These are phyloP conservation scores for Aspergillus piperis DNA, from an alignment of 2,329 filamentous ascomycete species.

Conservation along the genomic window DNA sequence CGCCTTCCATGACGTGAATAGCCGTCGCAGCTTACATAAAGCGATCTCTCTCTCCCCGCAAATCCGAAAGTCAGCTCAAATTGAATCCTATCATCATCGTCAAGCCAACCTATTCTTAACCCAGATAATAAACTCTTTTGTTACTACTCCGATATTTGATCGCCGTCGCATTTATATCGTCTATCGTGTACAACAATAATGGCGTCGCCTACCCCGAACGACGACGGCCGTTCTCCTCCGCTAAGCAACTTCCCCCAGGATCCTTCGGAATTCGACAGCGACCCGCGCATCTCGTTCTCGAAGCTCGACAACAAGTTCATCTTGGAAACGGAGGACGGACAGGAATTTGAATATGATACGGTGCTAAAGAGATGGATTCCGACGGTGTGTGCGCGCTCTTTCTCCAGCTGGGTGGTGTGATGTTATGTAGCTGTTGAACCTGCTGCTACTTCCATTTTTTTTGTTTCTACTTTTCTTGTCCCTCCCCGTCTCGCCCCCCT, in stretches of 20 bases:
- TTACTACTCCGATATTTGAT: background rate
- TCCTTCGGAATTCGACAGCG: slow-evolving; percentile 69
- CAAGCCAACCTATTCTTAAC: background rate
- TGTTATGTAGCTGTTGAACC: slow-evolving; percentile 18
- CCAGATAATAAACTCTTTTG: background rate
- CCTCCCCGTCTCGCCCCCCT: slow-evolving; percentile 1
- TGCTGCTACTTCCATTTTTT: background rate
- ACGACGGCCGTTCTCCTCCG: slow-evolving; percentile 16
- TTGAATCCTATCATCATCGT: background rate
- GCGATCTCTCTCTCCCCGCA: background rate
- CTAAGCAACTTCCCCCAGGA: slow-evolving; percentile 53
- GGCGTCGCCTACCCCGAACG: slow-evolving; percentile 26
- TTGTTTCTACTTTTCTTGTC: background rate
- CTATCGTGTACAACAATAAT: slow-evolving; percentile 15
- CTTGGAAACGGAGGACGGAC: slow-evolving; percentile 79
- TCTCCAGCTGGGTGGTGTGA: slow-evolving; percentile 19
- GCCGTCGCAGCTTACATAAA: slow-evolving; percentile 8
- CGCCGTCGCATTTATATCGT: background rate
- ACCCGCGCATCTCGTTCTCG: slow-evolving; percentile 86
- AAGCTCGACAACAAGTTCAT: slow-evolving; percentile 78
- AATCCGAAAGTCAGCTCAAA: background rate
- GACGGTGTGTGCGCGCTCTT: slow-evolving; percentile 49
- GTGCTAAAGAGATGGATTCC: slow-evolving; percentile 74
- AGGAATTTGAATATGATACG: slow-evolving; percentile 80
- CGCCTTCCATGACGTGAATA: background rate